These are phyloP conservation scores for Rhexocercosporidium sp. DNA, from an alignment of 2,329 filamentous ascomycete genomes.

Conservation along the genomic window DNA sequence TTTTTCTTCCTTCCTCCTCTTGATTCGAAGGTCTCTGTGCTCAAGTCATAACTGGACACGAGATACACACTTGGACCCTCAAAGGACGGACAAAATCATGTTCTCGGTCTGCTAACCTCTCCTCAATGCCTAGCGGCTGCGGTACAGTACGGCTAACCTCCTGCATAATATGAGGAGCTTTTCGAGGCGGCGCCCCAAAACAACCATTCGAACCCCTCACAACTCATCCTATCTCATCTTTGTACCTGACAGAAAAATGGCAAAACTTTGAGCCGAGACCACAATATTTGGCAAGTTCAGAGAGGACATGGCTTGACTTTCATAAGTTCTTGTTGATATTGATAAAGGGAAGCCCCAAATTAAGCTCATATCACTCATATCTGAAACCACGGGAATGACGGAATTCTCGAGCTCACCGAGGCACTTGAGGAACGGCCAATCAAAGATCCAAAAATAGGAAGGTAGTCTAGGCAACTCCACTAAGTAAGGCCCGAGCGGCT, in stretches of 20 bases:
- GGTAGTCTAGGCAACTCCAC: conserved; percentile 3
- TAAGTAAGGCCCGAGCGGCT: neutral
- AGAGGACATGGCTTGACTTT: neutral
- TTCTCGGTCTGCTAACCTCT: no score
- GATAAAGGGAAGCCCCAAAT: neutral
- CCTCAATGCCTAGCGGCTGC: no score
- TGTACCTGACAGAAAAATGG: neutral
- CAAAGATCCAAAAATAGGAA: conserved; percentile 3
- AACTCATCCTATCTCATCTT: no score
- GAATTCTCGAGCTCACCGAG: conserved; percentile 9
- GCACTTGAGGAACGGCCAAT: neutral
- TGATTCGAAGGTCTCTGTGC: no score
- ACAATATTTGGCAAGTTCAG: neutral
- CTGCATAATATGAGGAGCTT: no score
- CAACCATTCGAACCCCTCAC: no score
- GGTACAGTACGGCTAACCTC: no score
- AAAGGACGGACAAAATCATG: no score
- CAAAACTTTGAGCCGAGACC: neutral
- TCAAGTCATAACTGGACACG: no score
- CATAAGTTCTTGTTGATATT: neutral
- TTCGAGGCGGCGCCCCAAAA: no score
- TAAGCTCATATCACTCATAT: conserved; percentile 1
- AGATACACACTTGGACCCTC: no score
- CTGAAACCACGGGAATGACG: conserved; percentile 14
- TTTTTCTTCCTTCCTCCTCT: no score